phyloP scores from a whole-genome alignment of 371 early-diverging fungal genomes.

The Lichtheimia hyalospora region DNA sequence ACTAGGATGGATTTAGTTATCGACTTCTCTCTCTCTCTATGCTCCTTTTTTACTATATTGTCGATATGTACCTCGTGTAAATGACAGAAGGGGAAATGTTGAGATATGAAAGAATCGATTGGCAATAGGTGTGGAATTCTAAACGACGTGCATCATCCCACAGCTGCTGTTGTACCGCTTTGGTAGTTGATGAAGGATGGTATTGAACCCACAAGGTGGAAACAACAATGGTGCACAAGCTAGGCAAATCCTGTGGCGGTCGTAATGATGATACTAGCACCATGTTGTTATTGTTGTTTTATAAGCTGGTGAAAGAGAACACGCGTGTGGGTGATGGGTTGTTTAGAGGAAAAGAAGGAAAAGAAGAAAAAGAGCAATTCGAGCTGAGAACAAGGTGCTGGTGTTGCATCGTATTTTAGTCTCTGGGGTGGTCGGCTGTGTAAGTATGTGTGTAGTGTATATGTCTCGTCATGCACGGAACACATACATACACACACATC shows the following conservation, averaged over 20 bases:
- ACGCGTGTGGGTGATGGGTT: not conserved
- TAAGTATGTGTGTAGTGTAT: no score
- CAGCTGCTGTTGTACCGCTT: not conserved
- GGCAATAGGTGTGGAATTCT: constrained; percentile 7
- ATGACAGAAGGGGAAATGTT: constrained; percentile 17
- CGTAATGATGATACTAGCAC: not conserved
- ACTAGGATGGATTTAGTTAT: constrained; percentile 8
- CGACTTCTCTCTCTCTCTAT: not conserved
- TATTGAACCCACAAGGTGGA: constrained; percentile 5
- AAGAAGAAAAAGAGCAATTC: not conserved
- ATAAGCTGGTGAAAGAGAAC: not conserved
- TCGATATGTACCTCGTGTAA: constrained; percentile 22
- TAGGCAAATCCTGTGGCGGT: constrained; percentile 5
- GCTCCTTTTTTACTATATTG: not conserved
- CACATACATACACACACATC: no score
- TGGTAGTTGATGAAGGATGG: not conserved
- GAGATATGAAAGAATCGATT: constrained; percentile 2
- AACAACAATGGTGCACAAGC: constrained; percentile 9
- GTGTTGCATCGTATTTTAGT: no score
- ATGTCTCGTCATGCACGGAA: no score
- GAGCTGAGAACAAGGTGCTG: not conserved
- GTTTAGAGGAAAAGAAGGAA: not conserved
- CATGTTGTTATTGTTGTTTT: not conserved
- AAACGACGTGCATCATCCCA: constrained; percentile 6
- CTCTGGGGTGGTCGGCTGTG: no score